These are phyloP conservation scores for Pouteria glomerata DNA, from an alignment of 148 eudicot species.

Conservation along the genomic window DNA sequence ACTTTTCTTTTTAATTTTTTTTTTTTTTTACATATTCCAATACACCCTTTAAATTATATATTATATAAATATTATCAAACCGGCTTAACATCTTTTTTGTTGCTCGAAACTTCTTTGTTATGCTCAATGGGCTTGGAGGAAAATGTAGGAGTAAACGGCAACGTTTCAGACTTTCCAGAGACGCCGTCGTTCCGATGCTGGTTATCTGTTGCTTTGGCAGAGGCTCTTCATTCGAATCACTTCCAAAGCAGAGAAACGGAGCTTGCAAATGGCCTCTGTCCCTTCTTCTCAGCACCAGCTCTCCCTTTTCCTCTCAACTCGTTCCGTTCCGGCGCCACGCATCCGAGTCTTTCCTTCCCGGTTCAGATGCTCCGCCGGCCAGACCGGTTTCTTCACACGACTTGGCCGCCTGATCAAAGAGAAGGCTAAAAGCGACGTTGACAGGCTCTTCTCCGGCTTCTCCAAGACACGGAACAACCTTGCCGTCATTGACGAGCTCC, in stretches of 20 bases:
- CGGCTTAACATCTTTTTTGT: too few species aligned
- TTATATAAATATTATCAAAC: too few species aligned
- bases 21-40: too few species aligned
- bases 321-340: slow-evolving; percentile 10
- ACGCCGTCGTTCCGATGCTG: background rate
- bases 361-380: slow-evolving; percentile 53
- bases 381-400: slow-evolving; percentile 77
- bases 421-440: slow-evolving; percentile 92
- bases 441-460: slow-evolving; percentile 85
- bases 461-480: slow-evolving; percentile 89
- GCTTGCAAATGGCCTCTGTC: slow-evolving; percentile 8
- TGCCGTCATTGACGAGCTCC: slow-evolving; percentile 87
- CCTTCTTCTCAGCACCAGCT: slow-evolving; percentile 11
- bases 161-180: too few species aligned
- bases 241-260: background rate
- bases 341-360: slow-evolving; percentile 17
- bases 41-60: too few species aligned
- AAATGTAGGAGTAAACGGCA: too few species aligned
- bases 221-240: too few species aligned
- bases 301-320: slow-evolving; percentile 6
- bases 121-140: too few species aligned
- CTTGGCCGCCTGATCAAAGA: slow-evolving; percentile 85
- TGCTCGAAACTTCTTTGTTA: too few species aligned
- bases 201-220: background rate
- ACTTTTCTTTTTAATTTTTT: too few species aligned